Evolutionary conservation across 352 stramenopile species (phyloP).

Genomic region (Phytophthora gonapodyides): DNA sequence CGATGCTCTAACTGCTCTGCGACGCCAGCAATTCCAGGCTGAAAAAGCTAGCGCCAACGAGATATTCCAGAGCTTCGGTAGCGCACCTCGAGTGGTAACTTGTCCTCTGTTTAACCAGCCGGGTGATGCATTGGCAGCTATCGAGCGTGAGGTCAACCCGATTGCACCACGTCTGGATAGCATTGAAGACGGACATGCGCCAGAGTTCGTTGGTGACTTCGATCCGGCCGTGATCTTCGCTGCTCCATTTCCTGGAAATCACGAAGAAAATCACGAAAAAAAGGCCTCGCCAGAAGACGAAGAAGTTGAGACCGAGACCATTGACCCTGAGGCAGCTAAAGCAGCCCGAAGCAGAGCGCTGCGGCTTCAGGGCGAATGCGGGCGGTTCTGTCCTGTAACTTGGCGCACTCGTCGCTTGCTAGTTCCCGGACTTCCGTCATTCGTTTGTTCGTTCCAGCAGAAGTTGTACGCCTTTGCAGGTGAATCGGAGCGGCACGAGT

Average conservation of each 20-base stretch:
- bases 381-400: slow-evolving; percentile 66
- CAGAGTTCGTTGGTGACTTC: slow-evolving; percentile 31
- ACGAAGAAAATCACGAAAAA: slow-evolving; percentile 17
- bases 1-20: slow-evolving; percentile 21
- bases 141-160: slow-evolving; percentile 45
- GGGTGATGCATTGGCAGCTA: slow-evolving; percentile 35
- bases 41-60: slow-evolving; percentile 25
- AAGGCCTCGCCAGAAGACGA: background rate
- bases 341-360: slow-evolving; percentile 18
- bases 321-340: slow-evolving; percentile 18
- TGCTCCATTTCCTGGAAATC: slow-evolving; percentile 16
- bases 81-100: slow-evolving; percentile 22
- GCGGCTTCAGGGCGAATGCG: slow-evolving; percentile 53
- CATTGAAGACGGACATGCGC: slow-evolving; percentile 43
- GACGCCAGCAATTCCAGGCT: slow-evolving; percentile 37
- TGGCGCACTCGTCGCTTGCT: slow-evolving; percentile 47
- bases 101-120: slow-evolving; percentile 33
- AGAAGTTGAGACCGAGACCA: slow-evolving; percentile 6
- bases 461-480: slow-evolving; percentile 67
- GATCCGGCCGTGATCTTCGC: slow-evolving; percentile 42
- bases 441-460: slow-evolving; percentile 46
- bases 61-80: slow-evolving; percentile 18
- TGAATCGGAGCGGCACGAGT: slow-evolving; percentile 39
- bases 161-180: slow-evolving; percentile 51
- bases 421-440: slow-evolving; percentile 46